Conservation (phyloP, 2,329 filamentous ascomycete genomes). For the Penicillium sp. region DNA sequence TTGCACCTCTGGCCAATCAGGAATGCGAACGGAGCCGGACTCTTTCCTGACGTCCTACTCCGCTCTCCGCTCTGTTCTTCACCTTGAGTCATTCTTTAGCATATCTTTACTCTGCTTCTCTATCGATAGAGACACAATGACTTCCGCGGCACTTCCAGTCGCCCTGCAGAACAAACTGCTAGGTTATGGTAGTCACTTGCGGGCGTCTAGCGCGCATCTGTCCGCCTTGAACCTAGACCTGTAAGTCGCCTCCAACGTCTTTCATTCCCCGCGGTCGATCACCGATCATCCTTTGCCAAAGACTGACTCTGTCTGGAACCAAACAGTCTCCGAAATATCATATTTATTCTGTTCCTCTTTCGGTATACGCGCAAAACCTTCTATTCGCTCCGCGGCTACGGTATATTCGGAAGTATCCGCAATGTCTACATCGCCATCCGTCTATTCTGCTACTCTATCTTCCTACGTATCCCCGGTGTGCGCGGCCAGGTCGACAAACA, state of each 20-base stretch:
- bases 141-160: conserved; percentile 46
- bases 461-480: conserved; percentile 85
- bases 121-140: conserved; percentile 37
- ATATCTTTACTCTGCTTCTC: conserved; percentile 16
- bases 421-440: conserved; percentile 74
- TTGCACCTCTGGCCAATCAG: not conserved
- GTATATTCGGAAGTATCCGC: conserved; percentile 75
- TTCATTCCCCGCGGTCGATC: conserved; percentile 10
- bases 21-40: conserved; percentile 5
- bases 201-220: conserved; percentile 38
- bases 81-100: conserved; percentile 12
- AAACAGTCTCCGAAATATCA: conserved; percentile 75
- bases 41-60: conserved; percentile 16
- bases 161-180: conserved; percentile 51
- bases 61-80: conserved; percentile 5
- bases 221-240: conserved; percentile 47
- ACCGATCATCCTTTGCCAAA: conserved; percentile 7
- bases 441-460: conserved; percentile 78
- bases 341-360: conserved; percentile 87
- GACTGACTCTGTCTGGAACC: not conserved
- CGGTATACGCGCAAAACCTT: conserved; percentile 79
- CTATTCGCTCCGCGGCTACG: conserved; percentile 87
- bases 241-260: conserved; percentile 35
- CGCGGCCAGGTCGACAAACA: conserved; percentile 84
- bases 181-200: conserved; percentile 32